A percentile compares a stretch with the other conserved stretches of the same genome.
These are phyloP conservation scores for Daldinia sp. DNA, from an alignment of 2,329 filamentous ascomycete genomes.

Conservation along the genomic window DNA sequence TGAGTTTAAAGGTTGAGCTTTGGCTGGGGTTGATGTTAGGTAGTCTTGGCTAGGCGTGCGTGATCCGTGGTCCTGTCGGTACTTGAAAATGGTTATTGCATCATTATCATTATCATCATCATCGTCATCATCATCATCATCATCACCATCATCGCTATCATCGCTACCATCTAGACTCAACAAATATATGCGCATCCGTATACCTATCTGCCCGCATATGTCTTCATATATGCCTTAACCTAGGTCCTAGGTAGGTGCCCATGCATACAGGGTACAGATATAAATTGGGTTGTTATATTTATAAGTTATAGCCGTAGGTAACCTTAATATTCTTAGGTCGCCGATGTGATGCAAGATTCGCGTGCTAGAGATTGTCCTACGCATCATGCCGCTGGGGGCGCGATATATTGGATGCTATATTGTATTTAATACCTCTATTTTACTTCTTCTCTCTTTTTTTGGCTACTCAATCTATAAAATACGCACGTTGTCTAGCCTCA, in stretches of 20 bases:
- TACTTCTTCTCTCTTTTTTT: neutral
- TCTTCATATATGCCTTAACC: too few relatives aligned
- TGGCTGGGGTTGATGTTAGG: neutral
- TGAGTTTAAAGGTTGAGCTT: neutral
- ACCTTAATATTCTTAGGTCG: slow-evolving; percentile 14
- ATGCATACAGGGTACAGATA: too few relatives aligned
- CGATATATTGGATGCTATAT: neutral
- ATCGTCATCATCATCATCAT: too few relatives aligned
- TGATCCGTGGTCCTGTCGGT: neutral
- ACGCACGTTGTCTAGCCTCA: neutral
- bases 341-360: slow-evolving; percentile 35
- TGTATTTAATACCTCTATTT: too few relatives aligned
- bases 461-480: neutral
- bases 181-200: too few relatives aligned
- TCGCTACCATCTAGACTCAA: too few relatives aligned
- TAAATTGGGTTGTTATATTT: neutral
- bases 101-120: too few relatives aligned
- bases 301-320: neutral
- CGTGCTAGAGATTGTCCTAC: slow-evolving; percentile 28
- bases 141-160: too few relatives aligned
- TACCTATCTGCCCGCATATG: too few relatives aligned
- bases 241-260: too few relatives aligned
- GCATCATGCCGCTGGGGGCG: neutral
- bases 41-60: neutral
- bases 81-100: too few relatives aligned